phyloP scores from a whole-genome alignment of 495 filamentous ascomycete species.

The Letharia columbiana region DNA sequence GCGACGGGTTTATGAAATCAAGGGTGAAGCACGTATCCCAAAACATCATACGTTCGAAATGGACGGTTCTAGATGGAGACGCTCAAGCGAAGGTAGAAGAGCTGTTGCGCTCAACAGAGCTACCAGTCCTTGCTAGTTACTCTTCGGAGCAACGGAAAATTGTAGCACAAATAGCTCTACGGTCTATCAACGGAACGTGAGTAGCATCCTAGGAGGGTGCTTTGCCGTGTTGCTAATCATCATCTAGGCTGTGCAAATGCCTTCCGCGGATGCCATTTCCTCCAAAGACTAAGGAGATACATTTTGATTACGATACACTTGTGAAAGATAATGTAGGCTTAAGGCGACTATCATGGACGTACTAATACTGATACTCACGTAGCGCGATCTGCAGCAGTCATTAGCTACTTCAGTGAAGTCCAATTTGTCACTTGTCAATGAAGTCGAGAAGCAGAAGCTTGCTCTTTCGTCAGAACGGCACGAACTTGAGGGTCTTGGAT shows the following conservation, averaged over 20 bases:
- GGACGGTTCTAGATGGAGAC: conserved; percentile 45
- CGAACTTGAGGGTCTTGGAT: conserved; percentile 44
- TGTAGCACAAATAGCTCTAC: conserved; percentile 48
- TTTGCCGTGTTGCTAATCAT: conserved; percentile 13
- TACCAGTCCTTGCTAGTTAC: conserved; percentile 46
- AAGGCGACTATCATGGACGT: conserved; percentile 7
- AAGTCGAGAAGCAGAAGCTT: conserved; percentile 46
- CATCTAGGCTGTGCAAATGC: conserved; percentile 36
- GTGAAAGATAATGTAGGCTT: conserved; percentile 45
- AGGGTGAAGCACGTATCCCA: conserved; percentile 46
- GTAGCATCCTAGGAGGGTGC: conserved; percentile 9
- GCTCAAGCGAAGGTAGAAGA: conserved; percentile 45
- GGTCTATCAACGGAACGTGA: conserved; percentile 41
- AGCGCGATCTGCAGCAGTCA: conserved; percentile 44
- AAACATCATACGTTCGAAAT: conserved; percentile 49
- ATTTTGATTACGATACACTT: conserved; percentile 54
- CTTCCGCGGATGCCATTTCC: conserved; percentile 55
- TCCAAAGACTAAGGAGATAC: conserved; percentile 43
- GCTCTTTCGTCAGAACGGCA: conserved; percentile 43
- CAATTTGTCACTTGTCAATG: conserved; percentile 44
- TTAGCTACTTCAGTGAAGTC: conserved; percentile 47
- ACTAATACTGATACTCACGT: conserved; percentile 9
- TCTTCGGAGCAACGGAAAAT: conserved; percentile 47
- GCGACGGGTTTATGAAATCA: conserved; percentile 25
- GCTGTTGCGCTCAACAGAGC: conserved; percentile 45